Conservation (phyloP, 768 basidiomycete genomes). For the Butyriboletus loyo region DNA sequence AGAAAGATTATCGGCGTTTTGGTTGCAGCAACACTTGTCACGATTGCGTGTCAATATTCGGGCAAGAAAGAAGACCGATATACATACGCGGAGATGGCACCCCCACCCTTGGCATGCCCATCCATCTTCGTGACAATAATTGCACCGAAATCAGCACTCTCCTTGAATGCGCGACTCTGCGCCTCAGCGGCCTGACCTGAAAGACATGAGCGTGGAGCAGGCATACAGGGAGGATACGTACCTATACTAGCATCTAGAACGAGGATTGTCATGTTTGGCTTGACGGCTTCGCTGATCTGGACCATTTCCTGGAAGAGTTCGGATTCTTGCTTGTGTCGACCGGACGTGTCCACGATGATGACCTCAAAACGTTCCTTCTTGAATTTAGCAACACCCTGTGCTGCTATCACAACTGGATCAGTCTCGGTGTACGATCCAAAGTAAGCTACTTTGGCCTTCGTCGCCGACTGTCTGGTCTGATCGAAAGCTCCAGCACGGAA, state of each 20-base stretch:
- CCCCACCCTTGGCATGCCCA: conserved; percentile 98
- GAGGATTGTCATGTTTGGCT: conserved; percentile 94
- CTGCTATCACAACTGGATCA: conserved; percentile 92
- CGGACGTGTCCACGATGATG: conserved; percentile 97
- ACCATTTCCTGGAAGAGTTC: conserved; percentile 99
- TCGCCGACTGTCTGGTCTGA: conserved; percentile 97
- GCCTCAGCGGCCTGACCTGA: conserved; percentile 95
- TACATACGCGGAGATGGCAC: conserved; percentile 96
- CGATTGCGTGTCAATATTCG: conserved; percentile 8
- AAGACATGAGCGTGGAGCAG: not conserved
- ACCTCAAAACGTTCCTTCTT: conserved; percentile 98
- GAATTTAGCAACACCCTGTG: conserved; percentile 94
- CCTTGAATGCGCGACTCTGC: conserved; percentile 96
- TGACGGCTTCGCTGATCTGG: conserved; percentile 90
- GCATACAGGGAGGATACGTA: conserved; percentile 21
- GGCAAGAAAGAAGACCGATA: not conserved
- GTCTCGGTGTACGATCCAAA: conserved; percentile 99
- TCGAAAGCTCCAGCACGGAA: conserved; percentile 99
- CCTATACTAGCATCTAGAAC: conserved; percentile 97
- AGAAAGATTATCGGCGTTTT: conserved; percentile 99
- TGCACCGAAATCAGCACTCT: conserved; percentile 94
- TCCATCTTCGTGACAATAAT: conserved; percentile 99
- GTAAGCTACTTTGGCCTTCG: conserved; percentile 98
- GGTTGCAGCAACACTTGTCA: conserved; percentile 87
- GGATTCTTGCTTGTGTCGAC: conserved; percentile 94